Conservation (phyloP, 2,329 filamentous ascomycete species). For the Phialocephala subalpina region DNA sequence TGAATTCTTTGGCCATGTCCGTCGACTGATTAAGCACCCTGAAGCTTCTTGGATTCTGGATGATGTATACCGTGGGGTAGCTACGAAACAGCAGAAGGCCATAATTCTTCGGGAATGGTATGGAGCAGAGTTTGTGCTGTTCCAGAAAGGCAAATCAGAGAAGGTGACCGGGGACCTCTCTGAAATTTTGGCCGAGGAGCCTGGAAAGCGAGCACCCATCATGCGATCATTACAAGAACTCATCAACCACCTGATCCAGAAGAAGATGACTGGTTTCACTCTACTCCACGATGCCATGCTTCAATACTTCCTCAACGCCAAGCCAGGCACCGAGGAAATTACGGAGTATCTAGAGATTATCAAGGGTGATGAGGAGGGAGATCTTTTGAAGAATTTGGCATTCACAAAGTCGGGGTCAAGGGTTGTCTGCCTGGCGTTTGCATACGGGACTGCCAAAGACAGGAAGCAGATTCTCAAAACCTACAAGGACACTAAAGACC, state of each 20-base stretch:
- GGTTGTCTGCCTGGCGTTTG: conserved; percentile 82
- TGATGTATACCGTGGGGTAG: conserved; percentile 91
- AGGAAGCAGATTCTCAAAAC: conserved; percentile 86
- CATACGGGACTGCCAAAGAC: conserved; percentile 89
- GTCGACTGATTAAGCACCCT: conserved; percentile 92
- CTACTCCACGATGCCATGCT: conserved; percentile 99
- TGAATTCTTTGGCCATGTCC: conserved; percentile 94
- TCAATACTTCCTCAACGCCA: conserved; percentile 88
- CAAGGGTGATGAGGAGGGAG: conserved; percentile 90
- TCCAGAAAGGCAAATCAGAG: conserved; percentile 66
- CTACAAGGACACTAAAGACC: conserved; percentile 94
- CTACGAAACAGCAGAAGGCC: conserved; percentile 86
- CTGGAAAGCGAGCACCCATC: conserved; percentile 87
- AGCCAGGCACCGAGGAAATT: conserved; percentile 80
- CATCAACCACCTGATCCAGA: conserved; percentile 93
- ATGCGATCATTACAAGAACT: conserved; percentile 86
- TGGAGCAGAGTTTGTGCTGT: conserved; percentile 88
- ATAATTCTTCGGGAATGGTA: conserved; percentile 94
- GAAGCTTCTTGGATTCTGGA: conserved; percentile 98
- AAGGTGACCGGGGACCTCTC: conserved; percentile 67
- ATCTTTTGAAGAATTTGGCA: conserved; percentile 92
- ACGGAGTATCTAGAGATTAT: conserved; percentile 89
- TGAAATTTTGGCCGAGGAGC: conserved; percentile 76
- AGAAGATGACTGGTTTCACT: conserved; percentile 96
- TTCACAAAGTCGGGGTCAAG: conserved; percentile 91